Base-by-base conservation (phyloP, 2,329 filamentous ascomycete genomes). In the Penicillium glabrum region DNA sequence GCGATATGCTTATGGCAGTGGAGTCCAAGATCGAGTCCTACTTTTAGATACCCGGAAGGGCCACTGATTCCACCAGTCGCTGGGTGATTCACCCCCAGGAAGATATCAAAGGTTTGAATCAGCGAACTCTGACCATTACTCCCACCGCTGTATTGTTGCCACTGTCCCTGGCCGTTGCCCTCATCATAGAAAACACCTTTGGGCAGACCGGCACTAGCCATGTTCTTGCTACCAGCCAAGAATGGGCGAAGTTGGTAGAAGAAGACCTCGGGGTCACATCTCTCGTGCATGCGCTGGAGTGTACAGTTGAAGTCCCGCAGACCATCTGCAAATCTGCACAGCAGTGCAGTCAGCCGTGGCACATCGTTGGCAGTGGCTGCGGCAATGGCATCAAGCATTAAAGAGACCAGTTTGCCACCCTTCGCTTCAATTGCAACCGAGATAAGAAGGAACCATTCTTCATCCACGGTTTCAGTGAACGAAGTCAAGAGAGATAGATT, bases 51-150 rank as follows among this genome's bases (percentile, higher is more conserved):
- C 31, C 65, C 58, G 29, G 64, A 59, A 51, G 29, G 59, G 44
- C 31, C 33, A 41, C 67, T 65, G 24, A 72, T 57, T 60, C 65
- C 74, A 35, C 68, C 79, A 1, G 71, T 75, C 0, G 72, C 72
- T 5, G 72, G 65, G 61, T 84, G 82, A 29, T 79, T 73, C 19
- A 83, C 78, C 0, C 79, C 80, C 3, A 84, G 73, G 2, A 80
- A 78, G 7, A 81, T 79, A 60, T 84, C 82, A 56, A 82, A 80
- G 21, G 82, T 79, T 48, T 83, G 82, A 3, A 84, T 75, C 46
- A 84, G 60, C 0, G 81, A 82, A 67, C 80, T 83, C 61, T 83
- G 82, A 0, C 79, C 82, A 61, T 84, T 84, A 59, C 81, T 83
- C 0, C 82, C 82, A 3, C 82, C 82, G 31, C 80, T 78, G 56